Evolutionary conservation across 192 early-diverging fungal genomes (phyloP), one percentile per base, ranked within the genome.

Genomic region (Backusella sp.): DNA sequence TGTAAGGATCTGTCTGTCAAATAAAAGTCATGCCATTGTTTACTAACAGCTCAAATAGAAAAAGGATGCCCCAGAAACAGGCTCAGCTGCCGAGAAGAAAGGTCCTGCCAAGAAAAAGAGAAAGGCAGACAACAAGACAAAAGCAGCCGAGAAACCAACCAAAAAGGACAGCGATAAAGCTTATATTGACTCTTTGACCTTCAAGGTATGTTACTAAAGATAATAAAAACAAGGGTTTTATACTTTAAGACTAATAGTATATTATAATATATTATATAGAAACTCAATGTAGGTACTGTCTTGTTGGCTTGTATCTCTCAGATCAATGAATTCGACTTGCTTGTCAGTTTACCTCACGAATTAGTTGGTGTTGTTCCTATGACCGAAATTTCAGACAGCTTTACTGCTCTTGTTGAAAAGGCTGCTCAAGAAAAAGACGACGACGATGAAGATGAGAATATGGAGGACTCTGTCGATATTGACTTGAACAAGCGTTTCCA

Each of bases 281-380:
- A 86, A 75, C 73, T 97, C 15, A 86, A 86, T 41, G 90, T 92
- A 68, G 95, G 95, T 2, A 91, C 93, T 76, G 83, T 85, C 46
- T 62, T 96, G 2, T 79, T 97, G 37, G 96, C 95, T 30, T 92
- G 89, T 75, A 87, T 98, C 53, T 87, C 90, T 28, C 87, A 90
- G 28, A 93, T 98, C 72, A 89, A 89, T 73, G 91, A 93, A 26
- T 88, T 96, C n/a, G 92, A 96, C 74, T 66, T 97, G 36, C 83
- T 90, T 36, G 88, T 98, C 17, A 88, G 92, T 23, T 86, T 98
- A 73, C 96, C 97, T 4, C 90, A 95, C 76, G 93, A 96, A 75
- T 82, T 98, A 52, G 85, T 86, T 2, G 97, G 96, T 49, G 87
- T 82, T 59, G 91, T 98, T 66, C 88, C 93, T 30, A 97, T 98